Base-by-base conservation (phyloP, 176 grass and related monocot genomes). In the Neostapfia colusana region DNA sequence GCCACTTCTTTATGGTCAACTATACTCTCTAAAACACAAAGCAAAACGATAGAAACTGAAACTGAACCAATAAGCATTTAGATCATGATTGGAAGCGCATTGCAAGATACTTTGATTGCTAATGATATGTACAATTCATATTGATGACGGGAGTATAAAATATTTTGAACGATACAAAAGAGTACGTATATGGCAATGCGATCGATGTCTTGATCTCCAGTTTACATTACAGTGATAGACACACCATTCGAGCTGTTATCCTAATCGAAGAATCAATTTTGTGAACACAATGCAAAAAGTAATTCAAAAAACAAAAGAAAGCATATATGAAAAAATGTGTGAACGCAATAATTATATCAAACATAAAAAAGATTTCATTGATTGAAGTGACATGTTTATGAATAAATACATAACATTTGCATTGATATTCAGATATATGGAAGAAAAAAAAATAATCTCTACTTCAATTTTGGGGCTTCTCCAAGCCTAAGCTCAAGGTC, bases 401-500 rank as follows among this genome's bases (percentile, higher is more conserved):
- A 74, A 49, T 67, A 81, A 74, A 74, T 70, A 82, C 57, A 50
- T 73, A 66, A 17, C 43, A 58, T 73, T 70, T 74, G 50, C 38
- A 24, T 20, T 86, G n/a, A 65, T 14, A 20, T 24, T 62, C 17
- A 56, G 40, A 73, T 57, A 60, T 13, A n/a, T n/a, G n/a, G n/a
- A n/a, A n/a, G n/a, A n/a, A n/a, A 50, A 62, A 56, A 64, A 65
- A 2, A 58, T 36, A 27, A 14, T 77, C 54, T 90, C 61, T 90
- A 87, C 35, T 90, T 86, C 21, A 75, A 8, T 83, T 85, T 84
- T 72, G 81, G 85, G 10, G 79, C 31, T 74, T 77, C 72, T 59
- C 93, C 85, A 20, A 96, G 89, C 77, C 87, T 84, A 68, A 96
- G 93, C 72, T 96, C 93, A 57, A 96, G 90, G 92, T 96, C 93